Conservation (phyloP, 1,284 basidiomycete species). For the Fomitopsis betulina region DNA sequence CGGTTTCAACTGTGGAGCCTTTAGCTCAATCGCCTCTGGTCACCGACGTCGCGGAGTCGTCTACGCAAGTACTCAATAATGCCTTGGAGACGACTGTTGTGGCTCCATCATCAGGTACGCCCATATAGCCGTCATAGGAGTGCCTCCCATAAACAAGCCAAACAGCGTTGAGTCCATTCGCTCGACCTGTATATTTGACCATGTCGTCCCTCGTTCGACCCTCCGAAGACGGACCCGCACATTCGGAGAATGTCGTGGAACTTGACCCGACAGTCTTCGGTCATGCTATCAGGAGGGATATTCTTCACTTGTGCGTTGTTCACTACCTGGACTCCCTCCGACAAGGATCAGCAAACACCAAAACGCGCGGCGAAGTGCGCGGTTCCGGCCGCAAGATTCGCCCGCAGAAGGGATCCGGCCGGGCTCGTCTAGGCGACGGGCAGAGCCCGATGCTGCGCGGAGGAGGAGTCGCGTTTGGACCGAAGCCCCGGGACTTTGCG, state of each 20-base stretch:
- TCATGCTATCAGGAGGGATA: conserved; percentile 84
- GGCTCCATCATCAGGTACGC: background rate
- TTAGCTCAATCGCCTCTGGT: background rate
- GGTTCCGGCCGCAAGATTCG: conserved; percentile 88
- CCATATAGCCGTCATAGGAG: background rate
- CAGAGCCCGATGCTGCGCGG: conserved; percentile 89
- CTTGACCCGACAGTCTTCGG: conserved; percentile 84
- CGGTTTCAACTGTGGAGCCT: conserved; percentile 5
- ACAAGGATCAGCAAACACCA: conserved; percentile 88
- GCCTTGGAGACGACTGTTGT: background rate
- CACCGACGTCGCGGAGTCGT: conserved; percentile 3
- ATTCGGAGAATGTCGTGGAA: conserved; percentile 54
- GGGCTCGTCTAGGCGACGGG: conserved; percentile 85
- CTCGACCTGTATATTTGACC: conserved; percentile 51
- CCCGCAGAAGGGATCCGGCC: conserved; percentile 90
- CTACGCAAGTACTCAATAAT: background rate
- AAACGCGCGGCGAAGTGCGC: conserved; percentile 86
- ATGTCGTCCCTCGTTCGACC: conserved; percentile 55
- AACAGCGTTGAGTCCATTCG: conserved; percentile 34
- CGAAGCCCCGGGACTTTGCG: conserved; percentile 87
- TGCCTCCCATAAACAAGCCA: background rate
- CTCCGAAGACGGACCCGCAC: conserved; percentile 31
- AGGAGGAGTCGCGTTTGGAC: conserved; percentile 90
- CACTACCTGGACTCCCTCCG: conserved; percentile 88
- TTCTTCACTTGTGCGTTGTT: conserved; percentile 90